phyloP scores from a whole-genome alignment of 176 grass and related monocot genomes.

The Elymus sibiricus region DNA sequence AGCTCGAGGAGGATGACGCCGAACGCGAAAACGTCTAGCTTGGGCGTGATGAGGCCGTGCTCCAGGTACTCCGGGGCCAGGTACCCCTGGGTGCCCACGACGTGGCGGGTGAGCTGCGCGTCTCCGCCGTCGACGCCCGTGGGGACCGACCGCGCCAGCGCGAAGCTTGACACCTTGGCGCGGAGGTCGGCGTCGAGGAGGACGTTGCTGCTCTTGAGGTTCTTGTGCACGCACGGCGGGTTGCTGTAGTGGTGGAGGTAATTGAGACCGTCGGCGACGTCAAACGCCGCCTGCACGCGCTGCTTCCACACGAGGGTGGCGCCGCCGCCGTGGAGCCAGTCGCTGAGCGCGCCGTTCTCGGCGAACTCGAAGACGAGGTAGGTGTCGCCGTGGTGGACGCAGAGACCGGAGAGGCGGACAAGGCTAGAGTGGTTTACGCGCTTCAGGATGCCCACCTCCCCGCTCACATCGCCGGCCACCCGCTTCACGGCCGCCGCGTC shows the following conservation, averaged over 20 bases:
- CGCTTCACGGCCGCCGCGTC: slow-evolving; percentile 70
- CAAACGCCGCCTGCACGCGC: slow-evolving; percentile 59
- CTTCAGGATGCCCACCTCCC: slow-evolving; percentile 68
- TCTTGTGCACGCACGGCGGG: slow-evolving; percentile 81
- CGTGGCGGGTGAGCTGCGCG: slow-evolving; percentile 64
- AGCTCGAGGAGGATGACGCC: slow-evolving; percentile 81
- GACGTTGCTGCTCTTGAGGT: slow-evolving; percentile 69
- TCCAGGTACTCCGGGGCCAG: slow-evolving; percentile 80
- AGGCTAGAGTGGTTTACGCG: slow-evolving; percentile 74
- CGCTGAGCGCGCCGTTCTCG: slow-evolving; percentile 63
- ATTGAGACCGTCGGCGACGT: slow-evolving; percentile 63
- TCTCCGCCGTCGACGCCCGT: not conserved
- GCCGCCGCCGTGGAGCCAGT: slow-evolving; percentile 51
- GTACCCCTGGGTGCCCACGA: slow-evolving; percentile 78
- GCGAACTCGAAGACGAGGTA: slow-evolving; percentile 75
- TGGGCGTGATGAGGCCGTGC: slow-evolving; percentile 67
- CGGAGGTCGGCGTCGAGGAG: slow-evolving; percentile 63
- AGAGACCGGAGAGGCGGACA: slow-evolving; percentile 68
- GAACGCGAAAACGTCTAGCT: slow-evolving; percentile 83
- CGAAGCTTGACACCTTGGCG: slow-evolving; percentile 68
- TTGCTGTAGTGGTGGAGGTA: slow-evolving; percentile 82
- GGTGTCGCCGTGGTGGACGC: slow-evolving; percentile 64
- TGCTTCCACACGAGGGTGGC: slow-evolving; percentile 43
- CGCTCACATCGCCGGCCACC: slow-evolving; percentile 62
- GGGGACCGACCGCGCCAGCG: slow-evolving; percentile 52